Evolutionary conservation across 495 filamentous ascomycete genomes (phyloP).

Genomic region (Peziza echinospora): DNA sequence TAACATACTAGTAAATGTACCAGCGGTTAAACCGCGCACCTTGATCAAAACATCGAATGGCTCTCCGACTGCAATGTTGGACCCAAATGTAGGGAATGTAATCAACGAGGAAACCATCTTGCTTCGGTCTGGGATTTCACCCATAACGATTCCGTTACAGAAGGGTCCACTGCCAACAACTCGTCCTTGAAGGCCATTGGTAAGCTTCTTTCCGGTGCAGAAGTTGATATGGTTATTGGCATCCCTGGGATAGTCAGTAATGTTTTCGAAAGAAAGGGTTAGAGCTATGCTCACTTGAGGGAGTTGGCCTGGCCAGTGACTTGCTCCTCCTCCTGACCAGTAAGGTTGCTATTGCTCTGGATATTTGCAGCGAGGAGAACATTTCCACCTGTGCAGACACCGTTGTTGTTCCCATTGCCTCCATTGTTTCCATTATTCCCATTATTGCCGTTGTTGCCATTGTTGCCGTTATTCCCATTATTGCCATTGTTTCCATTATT

Average conservation of each 20-base stretch:
- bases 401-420: neutral
- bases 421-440: neutral
- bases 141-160: conserved; percentile 56
- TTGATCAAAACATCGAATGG: conserved; percentile 39
- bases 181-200: conserved; percentile 43
- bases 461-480: neutral
- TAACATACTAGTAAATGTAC: conserved; percentile 19
- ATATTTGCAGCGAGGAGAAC: neutral
- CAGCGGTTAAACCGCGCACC: conserved; percentile 33
- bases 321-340: conserved; percentile 1
- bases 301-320: conserved; percentile 5
- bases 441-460: neutral
- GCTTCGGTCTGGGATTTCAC: conserved; percentile 38
- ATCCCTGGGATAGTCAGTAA: conserved; percentile 19
- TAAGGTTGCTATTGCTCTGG: neutral
- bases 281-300: neutral
- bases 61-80: conserved; percentile 26
- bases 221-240: conserved; percentile 47
- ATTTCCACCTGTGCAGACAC: neutral
- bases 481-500: conserved; percentile 1
- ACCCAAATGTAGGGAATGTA: conserved; percentile 27
- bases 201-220: conserved; percentile 40
- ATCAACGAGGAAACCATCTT: conserved; percentile 50
- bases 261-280: neutral
- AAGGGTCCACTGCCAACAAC: no score